A percentile compares a stretch with the other conserved stretches of the same genome.
Conservation (phyloP, 2,329 filamentous ascomycete genomes). For the Penicillium hordei region DNA sequence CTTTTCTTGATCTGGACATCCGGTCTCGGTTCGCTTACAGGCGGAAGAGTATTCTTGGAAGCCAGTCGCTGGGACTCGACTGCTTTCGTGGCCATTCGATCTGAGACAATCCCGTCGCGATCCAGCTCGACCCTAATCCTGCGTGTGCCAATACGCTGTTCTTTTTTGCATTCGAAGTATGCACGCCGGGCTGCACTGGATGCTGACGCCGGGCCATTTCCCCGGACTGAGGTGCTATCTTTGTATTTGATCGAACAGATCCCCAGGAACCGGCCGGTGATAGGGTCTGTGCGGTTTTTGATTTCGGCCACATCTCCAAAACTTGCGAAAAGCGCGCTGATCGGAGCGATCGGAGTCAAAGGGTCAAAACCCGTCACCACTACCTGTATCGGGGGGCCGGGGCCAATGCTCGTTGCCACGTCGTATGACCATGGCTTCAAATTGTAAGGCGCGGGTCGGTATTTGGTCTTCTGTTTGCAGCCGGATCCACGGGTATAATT, state of each 20-base stretch:
- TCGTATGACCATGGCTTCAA: slow-evolving; percentile 82
- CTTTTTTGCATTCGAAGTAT: slow-evolving; percentile 69
- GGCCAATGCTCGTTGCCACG: slow-evolving; percentile 77
- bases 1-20: slow-evolving; percentile 49
- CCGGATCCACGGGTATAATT: slow-evolving; percentile 63
- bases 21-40: slow-evolving; percentile 31
- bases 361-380: slow-evolving; percentile 97
- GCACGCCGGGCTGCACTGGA: slow-evolving; percentile 80
- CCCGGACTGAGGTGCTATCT: slow-evolving; percentile 61
- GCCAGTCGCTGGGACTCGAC: slow-evolving; percentile 66
- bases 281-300: slow-evolving; percentile 91
- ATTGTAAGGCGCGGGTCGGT: slow-evolving; percentile 73
- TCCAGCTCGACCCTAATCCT: slow-evolving; percentile 83
- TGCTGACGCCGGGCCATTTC: slow-evolving; percentile 60
- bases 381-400: slow-evolving; percentile 84
- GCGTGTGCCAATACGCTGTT: slow-evolving; percentile 74
- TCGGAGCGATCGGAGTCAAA: slow-evolving; percentile 65
- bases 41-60: slow-evolving; percentile 33
- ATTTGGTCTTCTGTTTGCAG: slow-evolving; percentile 68
- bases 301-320: slow-evolving; percentile 76
- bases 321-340: slow-evolving; percentile 42
- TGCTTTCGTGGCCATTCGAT: slow-evolving; percentile 71
- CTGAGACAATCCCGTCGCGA: slow-evolving; percentile 80
- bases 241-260: slow-evolving; percentile 90
- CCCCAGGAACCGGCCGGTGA: slow-evolving; percentile 89